Evolutionary conservation across 495 filamentous ascomycete genomes (phyloP), one percentile per base, ranked within the genome.

Genomic region (Penicillium waksmanii): DNA sequence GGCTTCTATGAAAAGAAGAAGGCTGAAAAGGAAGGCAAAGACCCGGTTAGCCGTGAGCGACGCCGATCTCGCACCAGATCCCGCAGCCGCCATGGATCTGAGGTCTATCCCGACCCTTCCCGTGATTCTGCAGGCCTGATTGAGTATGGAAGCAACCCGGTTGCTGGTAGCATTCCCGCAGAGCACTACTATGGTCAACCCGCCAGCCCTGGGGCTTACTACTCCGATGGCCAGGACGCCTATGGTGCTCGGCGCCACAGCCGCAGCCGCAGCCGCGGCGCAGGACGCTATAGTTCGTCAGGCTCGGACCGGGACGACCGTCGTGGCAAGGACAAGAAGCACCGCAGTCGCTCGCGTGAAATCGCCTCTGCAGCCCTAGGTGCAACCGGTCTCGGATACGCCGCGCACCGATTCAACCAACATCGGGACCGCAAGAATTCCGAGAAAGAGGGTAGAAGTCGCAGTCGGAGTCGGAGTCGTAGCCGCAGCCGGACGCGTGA

Each of bases 1-100:
- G 91, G 90, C 42, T 68, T 96, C 13, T 96, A 93, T 68, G 91
- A 97, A 75, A 88, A 82, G 60, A 81, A 84, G 27, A 88, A 91
- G 71, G 85, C 83, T 61, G 85, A 89, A 65, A 84, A 89, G 58
- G 82, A 82, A 53, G 79, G 83, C 57, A 77, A 79, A 75, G 73
- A 79, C 66, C 71, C 62, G 1, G 58, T 65, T 38, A 65, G 79
- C 71, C 72, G 77, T 73, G 80, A 79, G 49, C 70, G 73, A 53
- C 78, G 78, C 34, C 80, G 82, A 54, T 86, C 84, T 10, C 73
- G 80, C 56, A 83, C 81, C 8, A 73, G 80, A 57, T 83, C 81
- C 35, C 78, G 77, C 66, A 86, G 85, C 71, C 80, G 83, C 65
- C 80, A 80, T 52, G 69, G 75, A 46, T 79, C 80, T 35, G 78